Percentiles rank a stretch among this genome's conserved stretches.
Conservation (phyloP, 495 filamentous ascomycete species). For the Parathielavia hyrcaniae region DNA sequence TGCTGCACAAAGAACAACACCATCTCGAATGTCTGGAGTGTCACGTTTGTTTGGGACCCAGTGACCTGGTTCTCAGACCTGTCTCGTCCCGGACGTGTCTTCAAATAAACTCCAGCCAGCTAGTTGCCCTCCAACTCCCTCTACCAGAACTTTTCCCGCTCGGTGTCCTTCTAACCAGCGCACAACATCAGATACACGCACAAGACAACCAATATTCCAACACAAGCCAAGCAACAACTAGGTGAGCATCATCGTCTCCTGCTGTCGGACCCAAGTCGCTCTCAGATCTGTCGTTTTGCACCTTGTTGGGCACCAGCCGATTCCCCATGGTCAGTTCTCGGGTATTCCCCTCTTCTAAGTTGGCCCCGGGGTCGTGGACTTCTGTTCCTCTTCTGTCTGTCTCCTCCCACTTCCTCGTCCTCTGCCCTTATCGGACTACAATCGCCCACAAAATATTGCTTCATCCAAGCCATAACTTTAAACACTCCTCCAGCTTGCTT, state of each 20-base stretch:
- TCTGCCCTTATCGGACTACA: not conserved
- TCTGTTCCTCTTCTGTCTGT: not conserved
- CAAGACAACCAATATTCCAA: not conserved
- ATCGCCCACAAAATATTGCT: not conserved
- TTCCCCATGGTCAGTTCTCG: not conserved
- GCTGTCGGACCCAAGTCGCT: not conserved
- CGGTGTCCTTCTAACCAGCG: not conserved
- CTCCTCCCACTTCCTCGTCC: not conserved
- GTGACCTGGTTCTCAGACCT: not conserved
- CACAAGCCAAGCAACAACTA: not conserved
- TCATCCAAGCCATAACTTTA: not conserved
- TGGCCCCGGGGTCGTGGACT: not conserved
- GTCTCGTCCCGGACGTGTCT: not conserved
- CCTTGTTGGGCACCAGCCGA: not conserved
- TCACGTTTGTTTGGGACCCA: not conserved
- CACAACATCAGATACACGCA: not conserved
- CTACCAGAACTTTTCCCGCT: not conserved
- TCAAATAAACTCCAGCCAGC: not conserved
- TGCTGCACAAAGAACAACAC: not conserved
- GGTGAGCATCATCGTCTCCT: conserved; percentile 1
- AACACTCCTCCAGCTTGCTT: not conserved
- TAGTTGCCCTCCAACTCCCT: not conserved
- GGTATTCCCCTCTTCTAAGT: not conserved
- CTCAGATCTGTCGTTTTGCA: not conserved
- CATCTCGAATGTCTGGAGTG: not conserved